phyloP scores from a whole-genome alignment of 2,329 filamentous ascomycete species.

The Fusarium nisikadoi region DNA sequence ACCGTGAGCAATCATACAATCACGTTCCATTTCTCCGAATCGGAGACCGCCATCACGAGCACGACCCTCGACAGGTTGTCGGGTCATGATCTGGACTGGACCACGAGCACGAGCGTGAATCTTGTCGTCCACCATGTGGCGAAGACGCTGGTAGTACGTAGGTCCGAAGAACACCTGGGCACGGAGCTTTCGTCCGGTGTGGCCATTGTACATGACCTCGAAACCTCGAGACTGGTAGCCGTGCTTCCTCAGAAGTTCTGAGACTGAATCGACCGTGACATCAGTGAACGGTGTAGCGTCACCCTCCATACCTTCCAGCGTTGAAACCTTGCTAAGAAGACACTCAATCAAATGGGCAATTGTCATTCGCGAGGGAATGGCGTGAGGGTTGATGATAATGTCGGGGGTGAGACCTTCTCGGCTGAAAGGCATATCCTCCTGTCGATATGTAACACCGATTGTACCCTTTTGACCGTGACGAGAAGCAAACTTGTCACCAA shows the following conservation, averaged over 20 bases:
- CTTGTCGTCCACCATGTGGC: slow-evolving; percentile 99
- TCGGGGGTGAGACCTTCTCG: slow-evolving; percentile 91
- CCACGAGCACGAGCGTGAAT: slow-evolving; percentile 98
- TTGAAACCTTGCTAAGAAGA: slow-evolving; percentile 93
- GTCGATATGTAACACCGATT: slow-evolving; percentile 96
- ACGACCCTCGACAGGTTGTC: slow-evolving; percentile 98
- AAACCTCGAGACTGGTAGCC: slow-evolving; percentile 98
- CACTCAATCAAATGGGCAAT: slow-evolving; percentile 99
- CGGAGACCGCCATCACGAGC: slow-evolving; percentile 96
- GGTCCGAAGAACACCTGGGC: slow-evolving; percentile 97
- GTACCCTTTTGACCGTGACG: slow-evolving; percentile 99
- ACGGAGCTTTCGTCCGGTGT: slow-evolving; percentile 92
- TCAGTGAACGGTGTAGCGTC: slow-evolving; percentile 98
- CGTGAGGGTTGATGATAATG: slow-evolving; percentile 98
- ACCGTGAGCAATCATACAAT: slow-evolving; percentile 99
- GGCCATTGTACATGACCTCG: slow-evolving; percentile 98
- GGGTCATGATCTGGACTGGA: slow-evolving; percentile 95
- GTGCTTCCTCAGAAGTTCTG: slow-evolving; percentile 83
- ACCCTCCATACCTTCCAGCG: slow-evolving; percentile 92
- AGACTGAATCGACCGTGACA: slow-evolving; percentile 94
- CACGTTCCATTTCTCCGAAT: slow-evolving; percentile 99
- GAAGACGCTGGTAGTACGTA: slow-evolving; percentile 97
- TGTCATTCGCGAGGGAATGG: slow-evolving; percentile 99
- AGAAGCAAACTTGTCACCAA: slow-evolving; percentile 99
- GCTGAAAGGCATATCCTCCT: slow-evolving; percentile 99